Conservation (phyloP, 2,329 filamentous ascomycete species). For the Myriosclerotinia curreyana region DNA sequence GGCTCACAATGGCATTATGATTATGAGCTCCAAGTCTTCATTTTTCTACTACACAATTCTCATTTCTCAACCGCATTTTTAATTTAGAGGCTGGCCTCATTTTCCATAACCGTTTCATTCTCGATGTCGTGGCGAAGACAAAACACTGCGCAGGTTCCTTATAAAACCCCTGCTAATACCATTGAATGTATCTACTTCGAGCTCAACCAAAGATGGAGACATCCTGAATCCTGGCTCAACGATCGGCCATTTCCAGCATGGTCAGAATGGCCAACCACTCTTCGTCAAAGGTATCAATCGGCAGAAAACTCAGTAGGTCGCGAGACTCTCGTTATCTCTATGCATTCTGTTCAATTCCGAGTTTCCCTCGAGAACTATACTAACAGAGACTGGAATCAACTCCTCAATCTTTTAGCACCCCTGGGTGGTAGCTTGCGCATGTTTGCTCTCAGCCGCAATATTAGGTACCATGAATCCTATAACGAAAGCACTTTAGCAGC, state of each 20-base stretch:
- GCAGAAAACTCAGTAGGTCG: not conserved
- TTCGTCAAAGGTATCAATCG: not conserved
- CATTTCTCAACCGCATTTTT: not conserved
- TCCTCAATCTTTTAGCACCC: not conserved
- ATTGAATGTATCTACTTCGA: not conserved
- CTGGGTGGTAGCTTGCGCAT: not conserved
- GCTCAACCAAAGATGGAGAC: not conserved
- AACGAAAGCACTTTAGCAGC: not conserved
- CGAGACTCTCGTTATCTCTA: not conserved
- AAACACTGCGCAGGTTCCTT: not conserved
- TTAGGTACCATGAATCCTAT: not conserved
- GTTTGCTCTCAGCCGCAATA: not conserved
- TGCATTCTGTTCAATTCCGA: not conserved
- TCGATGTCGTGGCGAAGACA: not conserved
- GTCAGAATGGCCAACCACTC: not conserved
- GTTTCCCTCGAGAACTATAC: not conserved
- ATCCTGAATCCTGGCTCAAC: not conserved
- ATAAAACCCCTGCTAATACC: not conserved
- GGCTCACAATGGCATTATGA: not conserved
- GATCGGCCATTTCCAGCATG: not conserved
- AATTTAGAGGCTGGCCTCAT: not conserved
- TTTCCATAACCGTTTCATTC: not conserved
- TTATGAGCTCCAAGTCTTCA: not conserved
- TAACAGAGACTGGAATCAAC: not conserved
- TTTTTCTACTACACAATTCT: not conserved